Base-by-base conservation (phyloP, 1,284 basidiomycete species). In the Cutaneotrichosporon curvatum region DNA sequence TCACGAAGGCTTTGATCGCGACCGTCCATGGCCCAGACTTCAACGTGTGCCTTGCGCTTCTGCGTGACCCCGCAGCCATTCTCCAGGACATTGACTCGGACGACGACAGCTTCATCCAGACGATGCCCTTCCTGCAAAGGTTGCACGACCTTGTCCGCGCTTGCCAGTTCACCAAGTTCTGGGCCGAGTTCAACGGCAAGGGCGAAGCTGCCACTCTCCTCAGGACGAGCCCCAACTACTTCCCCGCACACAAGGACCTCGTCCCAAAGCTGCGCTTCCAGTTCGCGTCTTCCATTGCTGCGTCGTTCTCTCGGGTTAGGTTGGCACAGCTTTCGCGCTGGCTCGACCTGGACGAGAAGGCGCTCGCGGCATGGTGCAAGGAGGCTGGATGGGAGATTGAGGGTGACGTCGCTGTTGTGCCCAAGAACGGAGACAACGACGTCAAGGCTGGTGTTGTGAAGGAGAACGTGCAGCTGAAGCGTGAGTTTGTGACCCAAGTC, bases 381-480 rank as follows among this genome's bases (percentile, higher is more conserved):
- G 70, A 76, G 58, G 79, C 81, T 40, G 86, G 82, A 18, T 96
- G 91, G 92, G 74, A 74, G 35, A 58, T 83, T 30, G 81, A 89
- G 59, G 72, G 76, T 6, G 81, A 79, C 15, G 78, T 81, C 11
- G 79, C 90, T 39, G 74, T 71, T 21, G 77, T 95, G 46, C 89
- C 90, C 33, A 78, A 82, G 41, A 92, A 91, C 70, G 85, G 84
- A n/a, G 87, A 92, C 71, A 96, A 95, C 72, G 85, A 90, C 64
- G 88, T 95, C 62, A 87, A 90, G 70, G 87, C 90, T 1, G 87
- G 87, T n/a, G 81, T 94, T 34, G 85, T 94, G 37, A 86, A 88
- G 71, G 91, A 95, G 75, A 83, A 79, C 59, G 85, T 95, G 56
- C 84, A 85, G 68, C 76, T 95, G 48, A 82, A 83, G 57, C 91